phyloP scores from a whole-genome alignment of 2,329 filamentous ascomycete species.

The Cladosporium sphaerospermum region DNA sequence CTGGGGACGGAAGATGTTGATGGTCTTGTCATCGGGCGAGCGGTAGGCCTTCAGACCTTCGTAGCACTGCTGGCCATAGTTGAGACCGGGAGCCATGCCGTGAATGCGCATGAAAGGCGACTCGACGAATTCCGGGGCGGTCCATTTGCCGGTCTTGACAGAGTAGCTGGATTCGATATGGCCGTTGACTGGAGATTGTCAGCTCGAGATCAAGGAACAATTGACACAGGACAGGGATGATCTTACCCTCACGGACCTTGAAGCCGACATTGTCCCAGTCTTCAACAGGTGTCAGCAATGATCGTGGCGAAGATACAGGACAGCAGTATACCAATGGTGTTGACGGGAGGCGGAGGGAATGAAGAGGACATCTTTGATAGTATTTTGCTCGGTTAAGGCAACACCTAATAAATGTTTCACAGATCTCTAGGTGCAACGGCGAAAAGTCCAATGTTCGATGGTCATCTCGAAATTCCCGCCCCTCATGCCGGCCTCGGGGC shows the following conservation, averaged over 20 bases:
- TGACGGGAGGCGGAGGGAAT: conserved; percentile 72
- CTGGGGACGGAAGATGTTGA: conserved; percentile 82
- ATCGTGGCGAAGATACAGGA: neutral
- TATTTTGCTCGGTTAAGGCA: neutral
- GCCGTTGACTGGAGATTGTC: conserved; percentile 65
- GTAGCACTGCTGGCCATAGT: conserved; percentile 97
- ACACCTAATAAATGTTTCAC: neutral
- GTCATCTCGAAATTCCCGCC: neutral
- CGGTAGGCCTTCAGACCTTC: conserved; percentile 98
- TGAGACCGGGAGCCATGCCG: conserved; percentile 89
- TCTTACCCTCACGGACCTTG: conserved; percentile 75
- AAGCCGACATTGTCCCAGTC: conserved; percentile 95
- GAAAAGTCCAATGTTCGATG: neutral
- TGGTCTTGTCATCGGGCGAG: conserved; percentile 57
- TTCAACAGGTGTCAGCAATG: conserved; percentile 24
- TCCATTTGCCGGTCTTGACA: conserved; percentile 68
- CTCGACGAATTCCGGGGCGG: conserved; percentile 67
- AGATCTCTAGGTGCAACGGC: no score
- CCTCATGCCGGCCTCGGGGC: neutral
- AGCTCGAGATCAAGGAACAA: neutral
- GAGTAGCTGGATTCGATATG: conserved; percentile 87
- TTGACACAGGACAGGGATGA: neutral
- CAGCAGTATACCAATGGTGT: conserved; percentile 56
- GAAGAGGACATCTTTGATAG: conserved; percentile 24
- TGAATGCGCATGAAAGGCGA: conserved; percentile 85